A percentile compares a stretch with the other conserved stretches of the same genome.
phyloP scores from a whole-genome alignment of 306 rosid genomes.

The Gleditsia sinensis region DNA sequence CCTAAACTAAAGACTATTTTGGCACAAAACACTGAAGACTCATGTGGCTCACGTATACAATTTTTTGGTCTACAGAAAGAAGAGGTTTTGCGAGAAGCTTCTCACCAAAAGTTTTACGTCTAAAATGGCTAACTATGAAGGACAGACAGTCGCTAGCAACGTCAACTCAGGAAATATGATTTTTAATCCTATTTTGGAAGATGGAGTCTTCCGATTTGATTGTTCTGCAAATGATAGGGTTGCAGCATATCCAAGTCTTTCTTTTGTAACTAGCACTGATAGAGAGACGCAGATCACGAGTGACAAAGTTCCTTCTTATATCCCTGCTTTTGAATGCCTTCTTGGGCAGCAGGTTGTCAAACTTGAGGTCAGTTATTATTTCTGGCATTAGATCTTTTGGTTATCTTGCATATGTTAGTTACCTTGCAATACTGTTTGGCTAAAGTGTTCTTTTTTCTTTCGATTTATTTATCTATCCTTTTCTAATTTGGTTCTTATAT shows the following conservation, averaged over 20 bases:
- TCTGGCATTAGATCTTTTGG: background rate
- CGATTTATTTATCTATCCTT: background rate
- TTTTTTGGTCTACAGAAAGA: constrained; percentile 48
- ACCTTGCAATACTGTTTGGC: background rate
- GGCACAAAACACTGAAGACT: background rate
- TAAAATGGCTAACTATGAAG: constrained; percentile 55
- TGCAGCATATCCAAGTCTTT: constrained; percentile 74
- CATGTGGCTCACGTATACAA: constrained; percentile 14
- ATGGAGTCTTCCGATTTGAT: constrained; percentile 85
- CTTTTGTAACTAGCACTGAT: constrained; percentile 59
- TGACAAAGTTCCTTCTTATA: constrained; percentile 55
- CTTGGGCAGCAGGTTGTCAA: constrained; percentile 69
- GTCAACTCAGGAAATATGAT: constrained; percentile 67
- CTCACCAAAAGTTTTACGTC: constrained; percentile 32
- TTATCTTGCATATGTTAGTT: constrained; percentile 13
- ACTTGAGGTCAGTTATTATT: constrained; percentile 62
- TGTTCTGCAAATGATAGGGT: constrained; percentile 69
- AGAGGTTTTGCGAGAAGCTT: constrained; percentile 41
- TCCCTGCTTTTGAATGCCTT: constrained; percentile 61
- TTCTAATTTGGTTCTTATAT: background rate
- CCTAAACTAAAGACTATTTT: background rate
- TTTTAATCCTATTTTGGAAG: constrained; percentile 71
- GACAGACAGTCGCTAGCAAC: constrained; percentile 38
- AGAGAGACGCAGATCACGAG: constrained; percentile 59
- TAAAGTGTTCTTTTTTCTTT: background rate